Evolutionary conservation across 495 filamentous ascomycete species (phyloP), one percentile per base, ranked within the genome.

Genomic region (Aspergillus bridgeri): DNA sequence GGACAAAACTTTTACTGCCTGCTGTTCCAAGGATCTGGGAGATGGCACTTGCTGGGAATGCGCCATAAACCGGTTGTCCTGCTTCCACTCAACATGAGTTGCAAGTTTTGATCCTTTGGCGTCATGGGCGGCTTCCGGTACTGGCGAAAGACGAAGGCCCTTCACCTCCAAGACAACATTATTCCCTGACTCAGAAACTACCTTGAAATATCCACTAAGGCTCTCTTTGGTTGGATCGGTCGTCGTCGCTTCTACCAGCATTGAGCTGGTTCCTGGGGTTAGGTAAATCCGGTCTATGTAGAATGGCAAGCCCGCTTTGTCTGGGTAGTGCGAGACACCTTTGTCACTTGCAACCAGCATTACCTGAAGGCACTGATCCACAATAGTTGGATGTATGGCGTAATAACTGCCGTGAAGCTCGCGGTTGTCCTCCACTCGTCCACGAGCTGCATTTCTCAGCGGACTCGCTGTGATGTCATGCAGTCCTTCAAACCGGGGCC

Each of bases 351-450:
- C 44, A 19, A 19, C 44, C 2, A 46, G 44, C 44, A 22, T 11
- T 2, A 46, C 44, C 48, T 79, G 76, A 18, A 82, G 52, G 43
- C 69, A 74, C 0, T 59, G 59, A 51, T 81, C 78, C 8, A 81
- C 75, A 19, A 62, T 60, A 5, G 66, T 64, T 0, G 79, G 77
- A 49, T 83, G 79, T 13, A 75, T 54, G 0, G 56, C 38, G 57
- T 72, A 78, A 13, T 46, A 46, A 46, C 44, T 46, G 27, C 63
- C 50, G 24, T 59, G 38, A 21, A 56, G 46, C 13, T 27, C 13
- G 8, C 23, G 25, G 5, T 18, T 22, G 45, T 54, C 38, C 11
- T 29, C 56, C n/a, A 71, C 63, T 5, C 56, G 58, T 6, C 65
- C 74, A 18, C 54, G 33, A 8, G 60, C 50, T 57, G 53, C 24